Conservation (phyloP, 345 rosid species). For the Cochlearia excelsa region DNA sequence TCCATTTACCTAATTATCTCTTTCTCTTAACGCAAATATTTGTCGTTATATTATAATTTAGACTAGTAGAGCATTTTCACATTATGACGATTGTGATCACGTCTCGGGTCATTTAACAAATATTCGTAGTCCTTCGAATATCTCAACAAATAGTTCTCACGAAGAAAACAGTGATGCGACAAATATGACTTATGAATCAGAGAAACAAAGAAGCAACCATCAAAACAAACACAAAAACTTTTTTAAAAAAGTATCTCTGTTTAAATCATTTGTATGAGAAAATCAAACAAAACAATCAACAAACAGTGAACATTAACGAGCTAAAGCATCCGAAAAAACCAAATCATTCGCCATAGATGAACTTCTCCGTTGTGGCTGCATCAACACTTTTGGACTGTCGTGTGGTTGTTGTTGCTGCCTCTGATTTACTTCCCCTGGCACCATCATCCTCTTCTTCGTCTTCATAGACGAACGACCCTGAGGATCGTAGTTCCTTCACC, state of each 20-base stretch:
- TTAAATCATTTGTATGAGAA: no score
- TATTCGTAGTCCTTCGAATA: background rate
- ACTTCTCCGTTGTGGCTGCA: conserved; percentile 22
- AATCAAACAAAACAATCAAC: no score
- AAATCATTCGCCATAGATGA: no score
- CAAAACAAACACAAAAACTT: no score
- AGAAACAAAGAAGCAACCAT: no score
- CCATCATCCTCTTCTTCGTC: conserved; percentile 56
- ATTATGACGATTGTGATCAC: conserved; percentile 8
- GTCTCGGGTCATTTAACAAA: background rate
- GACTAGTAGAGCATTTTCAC: conserved; percentile 4
- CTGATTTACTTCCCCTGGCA: conserved; percentile 29
- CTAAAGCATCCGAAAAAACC: no score
- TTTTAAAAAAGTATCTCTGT: no score
- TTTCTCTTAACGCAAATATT: no score
- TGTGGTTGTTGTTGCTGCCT: conserved; percentile 44
- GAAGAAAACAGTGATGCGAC: background rate
- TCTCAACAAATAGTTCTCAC: background rate
- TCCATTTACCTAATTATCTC: no score
- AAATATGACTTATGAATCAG: conserved; percentile 24
- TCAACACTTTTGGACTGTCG: conserved; percentile 40
- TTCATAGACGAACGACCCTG: conserved; percentile 55
- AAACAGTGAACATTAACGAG: no score
- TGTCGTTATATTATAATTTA: background rate
- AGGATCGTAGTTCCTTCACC: conserved; percentile 68